Evolutionary conservation across 1,139 yeast genomes (phyloP).

Genomic region (Suhomyces bokatorum): DNA sequence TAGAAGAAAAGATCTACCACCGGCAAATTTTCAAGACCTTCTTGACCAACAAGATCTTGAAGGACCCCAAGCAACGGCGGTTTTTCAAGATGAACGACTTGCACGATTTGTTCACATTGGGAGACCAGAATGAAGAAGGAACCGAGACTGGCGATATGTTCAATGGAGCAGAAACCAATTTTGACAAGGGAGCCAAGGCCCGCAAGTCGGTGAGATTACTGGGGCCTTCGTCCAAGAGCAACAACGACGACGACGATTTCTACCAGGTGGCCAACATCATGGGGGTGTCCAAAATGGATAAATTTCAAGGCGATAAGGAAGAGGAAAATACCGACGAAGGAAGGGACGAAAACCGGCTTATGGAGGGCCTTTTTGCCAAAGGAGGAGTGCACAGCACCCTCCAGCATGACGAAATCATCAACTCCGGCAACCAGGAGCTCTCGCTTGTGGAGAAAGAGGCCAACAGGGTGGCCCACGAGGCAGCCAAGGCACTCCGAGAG

Average conservation of each 20-base stretch:
- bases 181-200: slow-evolving; percentile 20
- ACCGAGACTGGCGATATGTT: slow-evolving; percentile 69
- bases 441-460: slow-evolving; percentile 77
- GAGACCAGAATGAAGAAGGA: slow-evolving; percentile 68
- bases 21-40: slow-evolving; percentile 95
- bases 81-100: slow-evolving; percentile 91
- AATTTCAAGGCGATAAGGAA: slow-evolving; percentile 46
- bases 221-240: slow-evolving; percentile 27
- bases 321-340: slow-evolving; percentile 24
- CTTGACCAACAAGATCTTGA: slow-evolving; percentile 86
- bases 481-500: slow-evolving; percentile 68
- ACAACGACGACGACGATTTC: slow-evolving; percentile 54
- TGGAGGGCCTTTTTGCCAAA: slow-evolving; percentile 72
- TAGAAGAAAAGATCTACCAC: slow-evolving; percentile 95
- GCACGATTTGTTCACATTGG: slow-evolving; percentile 84
- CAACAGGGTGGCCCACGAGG: slow-evolving; percentile 68
- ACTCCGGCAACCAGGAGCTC: slow-evolving; percentile 49
- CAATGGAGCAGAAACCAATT: slow-evolving; percentile 48
- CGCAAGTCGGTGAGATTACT: slow-evolving; percentile 28
- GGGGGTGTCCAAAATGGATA: slow-evolving; percentile 57
- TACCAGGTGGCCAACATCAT: slow-evolving; percentile 50
- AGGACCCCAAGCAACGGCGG: slow-evolving; percentile 92
- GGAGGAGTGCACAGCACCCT: slow-evolving; percentile 76
- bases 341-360: slow-evolving; percentile 62
- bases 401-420: slow-evolving; percentile 77